phyloP scores from a whole-genome alignment of 106 monocot species.

The Allium fistulosum region DNA sequence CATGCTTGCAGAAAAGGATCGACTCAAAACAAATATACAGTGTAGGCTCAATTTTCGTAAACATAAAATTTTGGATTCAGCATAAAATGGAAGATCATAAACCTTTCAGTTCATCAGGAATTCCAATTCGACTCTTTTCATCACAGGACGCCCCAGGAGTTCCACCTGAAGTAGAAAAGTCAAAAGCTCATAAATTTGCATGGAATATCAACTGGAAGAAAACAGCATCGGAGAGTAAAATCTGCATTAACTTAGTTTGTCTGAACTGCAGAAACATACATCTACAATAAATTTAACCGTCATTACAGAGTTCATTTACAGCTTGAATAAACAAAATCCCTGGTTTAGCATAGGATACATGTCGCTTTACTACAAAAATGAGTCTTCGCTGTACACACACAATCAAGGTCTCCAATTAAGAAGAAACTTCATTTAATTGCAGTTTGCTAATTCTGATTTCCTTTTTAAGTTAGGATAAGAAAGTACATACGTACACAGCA shows the following conservation, averaged over 20 bases:
- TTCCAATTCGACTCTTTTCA: constrained; percentile 33
- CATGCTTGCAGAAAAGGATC: neutral
- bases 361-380: too few species aligned
- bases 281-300: neutral
- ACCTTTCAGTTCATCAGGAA: constrained; percentile 61
- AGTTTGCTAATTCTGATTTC: too few species aligned
- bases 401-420: too few species aligned
- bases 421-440: too few species aligned
- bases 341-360: neutral
- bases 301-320: neutral
- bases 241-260: too few species aligned
- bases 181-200: constrained; percentile 1
- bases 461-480: too few species aligned
- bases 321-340: neutral
- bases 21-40: neutral
- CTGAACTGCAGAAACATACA: neutral
- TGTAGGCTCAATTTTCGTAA: neutral
- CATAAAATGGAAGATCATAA: neutral
- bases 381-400: too few species aligned
- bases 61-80: neutral
- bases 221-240: neutral
- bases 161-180: constrained; percentile 13
- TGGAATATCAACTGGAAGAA: neutral
- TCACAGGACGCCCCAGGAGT: constrained; percentile 8
- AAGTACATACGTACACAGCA: too few species aligned